Evolutionary conservation across 2,329 filamentous ascomycete species (phyloP), one percentile per base, ranked within the genome.

Genomic region (Aureobasidium sp.): DNA sequence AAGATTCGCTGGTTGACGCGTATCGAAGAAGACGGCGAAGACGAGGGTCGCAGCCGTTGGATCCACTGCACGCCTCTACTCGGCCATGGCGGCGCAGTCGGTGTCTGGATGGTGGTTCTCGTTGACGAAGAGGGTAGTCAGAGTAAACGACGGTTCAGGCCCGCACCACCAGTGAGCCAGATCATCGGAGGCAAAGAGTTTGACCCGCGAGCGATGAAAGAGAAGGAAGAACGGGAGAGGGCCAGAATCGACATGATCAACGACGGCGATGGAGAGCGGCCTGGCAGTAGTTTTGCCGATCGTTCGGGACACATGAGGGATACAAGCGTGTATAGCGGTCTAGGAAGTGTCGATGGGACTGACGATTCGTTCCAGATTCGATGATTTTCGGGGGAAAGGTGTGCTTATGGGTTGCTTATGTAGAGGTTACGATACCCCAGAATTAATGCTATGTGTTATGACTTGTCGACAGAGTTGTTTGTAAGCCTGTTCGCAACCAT

Each of bases 91-190:
- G 85, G 86, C 1, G 77, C 82, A 3, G 84, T 91, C 0, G 89
- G 89, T 17, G 87, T 90, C 0, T 91, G 88, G 88, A 89, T 91
- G 86, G 79, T 91, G 6, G 81, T 91, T 0, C 79, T 91, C 15
- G 84, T 90, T 3, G 87, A 90, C 65, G 85, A 88, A 49, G 74
- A 77, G 41, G 63, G 64, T 25, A 63, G 25, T 55, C 68, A 67
- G 31, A 63, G 49, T 22, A 61, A 66, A 9, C 55, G 71, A 45
- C 64, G 73, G 39, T 74, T 74, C 61, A 68, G 73, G 44, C 66
- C 68, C 47, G 72, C 73, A 29, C 73, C 74, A 17, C 72, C 73
- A 15, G 71, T 75, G 5, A 65, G 70, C 8, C 67, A 44, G 34
- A 68, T 55, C 42, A 74, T 74, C 47, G 71, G 70, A 22, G 70